Evolutionary conservation across 257 asterid species (phyloP).

Genomic region (Solanum commersonii): DNA sequence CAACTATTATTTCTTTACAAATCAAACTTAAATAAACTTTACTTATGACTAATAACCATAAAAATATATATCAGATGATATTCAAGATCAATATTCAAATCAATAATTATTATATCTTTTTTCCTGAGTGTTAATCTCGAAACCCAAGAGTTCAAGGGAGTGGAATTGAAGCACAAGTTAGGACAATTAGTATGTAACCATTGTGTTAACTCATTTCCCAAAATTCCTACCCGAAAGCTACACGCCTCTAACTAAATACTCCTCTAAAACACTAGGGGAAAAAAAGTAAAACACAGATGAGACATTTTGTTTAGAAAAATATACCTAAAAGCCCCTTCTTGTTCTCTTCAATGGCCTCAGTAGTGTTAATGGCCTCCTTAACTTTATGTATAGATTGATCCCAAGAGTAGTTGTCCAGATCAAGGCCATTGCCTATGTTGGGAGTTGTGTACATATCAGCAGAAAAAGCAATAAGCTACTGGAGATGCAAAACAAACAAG

Average conservation of each 20-base stretch:
- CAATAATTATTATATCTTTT: background rate
- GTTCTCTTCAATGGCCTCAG: too few relatives aligned
- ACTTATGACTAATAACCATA: background rate
- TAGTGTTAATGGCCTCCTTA: background rate
- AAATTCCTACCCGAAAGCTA: background rate
- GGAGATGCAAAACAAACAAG: background rate
- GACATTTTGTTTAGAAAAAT: background rate
- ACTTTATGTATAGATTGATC: conserved; percentile 37
- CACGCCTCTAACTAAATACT: too few relatives aligned
- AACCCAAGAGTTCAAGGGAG: background rate
- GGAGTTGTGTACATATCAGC: conserved; percentile 26
- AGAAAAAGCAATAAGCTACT: background rate
- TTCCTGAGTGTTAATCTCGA: background rate
- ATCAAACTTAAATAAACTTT: background rate
- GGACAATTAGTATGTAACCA: background rate
- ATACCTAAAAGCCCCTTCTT: too few relatives aligned
- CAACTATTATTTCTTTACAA: background rate
- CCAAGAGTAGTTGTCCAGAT: conserved; percentile 73
- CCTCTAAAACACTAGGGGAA: too few relatives aligned
- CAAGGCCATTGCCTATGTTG: conserved; percentile 61
- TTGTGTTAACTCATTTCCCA: background rate
- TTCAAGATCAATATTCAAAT: background rate
- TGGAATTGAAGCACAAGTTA: background rate
- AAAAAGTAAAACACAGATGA: background rate
- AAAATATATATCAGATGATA: background rate